Conservation (phyloP, 305 asterid genomes). For the Fraxinus sp. region DNA sequence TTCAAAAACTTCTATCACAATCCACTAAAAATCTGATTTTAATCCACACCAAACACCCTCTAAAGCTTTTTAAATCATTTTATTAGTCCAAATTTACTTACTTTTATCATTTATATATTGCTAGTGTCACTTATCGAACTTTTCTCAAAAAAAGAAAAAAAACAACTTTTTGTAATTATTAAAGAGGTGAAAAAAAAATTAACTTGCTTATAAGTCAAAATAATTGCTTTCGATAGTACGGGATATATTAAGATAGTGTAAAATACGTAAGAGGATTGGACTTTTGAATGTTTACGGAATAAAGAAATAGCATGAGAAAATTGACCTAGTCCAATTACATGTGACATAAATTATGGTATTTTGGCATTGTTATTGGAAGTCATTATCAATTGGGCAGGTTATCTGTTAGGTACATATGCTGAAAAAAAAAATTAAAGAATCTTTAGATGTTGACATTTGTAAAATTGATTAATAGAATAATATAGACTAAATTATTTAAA, state of each 20-base stretch:
- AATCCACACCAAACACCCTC: no score
- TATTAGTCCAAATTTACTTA: neutral
- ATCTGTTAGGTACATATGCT: slow-evolving; percentile 45
- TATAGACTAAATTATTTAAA: slow-evolving; percentile 15
- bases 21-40: no score
- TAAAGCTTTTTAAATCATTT: neutral
- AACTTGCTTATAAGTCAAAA: neutral
- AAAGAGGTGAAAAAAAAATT: neutral
- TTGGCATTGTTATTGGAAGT: slow-evolving; percentile 30
- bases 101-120: neutral
- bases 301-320: slow-evolving; percentile 35
- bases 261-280: slow-evolving; percentile 13
- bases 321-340: slow-evolving; percentile 43
- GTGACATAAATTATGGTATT: slow-evolving; percentile 43
- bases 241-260: neutral
- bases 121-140: neutral
- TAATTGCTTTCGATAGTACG: neutral
- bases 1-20: no score
- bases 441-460: slow-evolving; percentile 41
- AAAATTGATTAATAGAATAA: neutral
- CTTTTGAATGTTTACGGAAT: slow-evolving; percentile 11
- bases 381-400: slow-evolving; percentile 55
- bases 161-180: neutral
- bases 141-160: neutral
- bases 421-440: slow-evolving; percentile 33